A percentile compares a stretch with the other conserved stretches of the same genome.
These are phyloP conservation scores for Dryas octopetala DNA, from an alignment of 306 rosid genomes.

Conservation along the genomic window DNA sequence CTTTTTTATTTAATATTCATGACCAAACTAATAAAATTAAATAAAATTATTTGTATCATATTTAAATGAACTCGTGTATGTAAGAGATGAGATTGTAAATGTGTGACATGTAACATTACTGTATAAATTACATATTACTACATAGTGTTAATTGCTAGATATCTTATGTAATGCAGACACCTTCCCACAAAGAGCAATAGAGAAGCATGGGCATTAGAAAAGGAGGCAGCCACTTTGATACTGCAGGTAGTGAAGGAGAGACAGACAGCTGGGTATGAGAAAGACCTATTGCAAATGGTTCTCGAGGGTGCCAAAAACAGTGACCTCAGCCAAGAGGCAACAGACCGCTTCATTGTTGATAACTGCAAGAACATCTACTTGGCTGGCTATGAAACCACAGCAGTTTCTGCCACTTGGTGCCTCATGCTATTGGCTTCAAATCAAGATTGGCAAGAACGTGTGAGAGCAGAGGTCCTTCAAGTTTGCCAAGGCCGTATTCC, in stretches of 20 bases:
- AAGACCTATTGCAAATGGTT: constrained; percentile 39
- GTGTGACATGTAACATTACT: neutral
- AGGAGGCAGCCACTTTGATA: constrained; percentile 42
- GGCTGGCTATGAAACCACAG: constrained; percentile 48
- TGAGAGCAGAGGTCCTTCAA: constrained; percentile 37
- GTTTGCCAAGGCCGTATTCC: constrained; percentile 33
- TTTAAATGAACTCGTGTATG: no score
- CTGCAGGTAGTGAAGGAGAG: constrained; percentile 18
- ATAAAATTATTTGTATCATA: no score
- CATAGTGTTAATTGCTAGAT: neutral
- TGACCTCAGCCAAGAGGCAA: constrained; percentile 26
- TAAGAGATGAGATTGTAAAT: no score
- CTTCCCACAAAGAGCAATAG: constrained; percentile 54
- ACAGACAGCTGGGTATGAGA: constrained; percentile 1
- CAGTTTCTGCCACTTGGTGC: constrained; percentile 42
- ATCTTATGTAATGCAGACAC: constrained; percentile 22
- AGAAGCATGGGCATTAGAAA: constrained; percentile 47
- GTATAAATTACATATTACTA: neutral
- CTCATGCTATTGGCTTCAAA: constrained; percentile 51
- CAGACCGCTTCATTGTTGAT: constrained; percentile 32
- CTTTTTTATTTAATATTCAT: no score
- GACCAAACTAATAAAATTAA: no score
- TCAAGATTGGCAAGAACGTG: constrained; percentile 49
- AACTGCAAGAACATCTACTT: constrained; percentile 47
- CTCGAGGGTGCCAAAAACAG: constrained; percentile 40